Evolutionary conservation across 73 alveolate genomes (phyloP), one percentile per base, ranked within the genome.

Genomic region (Blepharisma japonicum): DNA sequence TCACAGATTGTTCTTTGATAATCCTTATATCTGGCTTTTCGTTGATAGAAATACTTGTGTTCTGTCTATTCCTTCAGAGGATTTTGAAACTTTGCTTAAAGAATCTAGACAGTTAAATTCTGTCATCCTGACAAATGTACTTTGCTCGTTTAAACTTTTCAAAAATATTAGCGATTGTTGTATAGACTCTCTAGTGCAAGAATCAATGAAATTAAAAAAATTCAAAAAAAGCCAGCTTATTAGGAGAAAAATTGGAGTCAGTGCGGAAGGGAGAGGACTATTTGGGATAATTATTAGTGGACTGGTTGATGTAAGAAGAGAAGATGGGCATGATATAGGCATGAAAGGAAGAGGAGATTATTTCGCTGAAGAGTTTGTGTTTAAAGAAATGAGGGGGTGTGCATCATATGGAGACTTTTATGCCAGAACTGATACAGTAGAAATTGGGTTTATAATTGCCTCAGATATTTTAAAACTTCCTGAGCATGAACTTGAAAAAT

Each of bases 131-230:
- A 61, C 23, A 1, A n/a, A 61, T 25, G 11, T 25, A 2, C 23
- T 61, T n/a, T 39, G 23, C n/a, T 61, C 74, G 14, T 61, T 61
- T 61, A n/a, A 4, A 2, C 14, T 61, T 20, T 61, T 61, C 5
- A 61, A 61, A 25, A 39, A 61, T 25, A 2, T 61, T 20, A 25
- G 49, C 46, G 14, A 14, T n/a, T 1, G 5, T 14, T 14, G 47
- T 61, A 14, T 61, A 25, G 74, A 61, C 14, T n/a, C 74, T 20
- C 38, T 61, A 2, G 74, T 61, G 49, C 14, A 14, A 3, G 74
- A 61, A 25, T 61, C 74, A 39, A 61, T 61, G 74, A 61, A 61
- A 61, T 2, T 61, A n/a, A 61, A 61, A 61, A 61, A 61, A 61
- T 61, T n/a, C 46, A n/a, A 61, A 14, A 61, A 61, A 61, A 5